Conservation (phyloP, 2,329 filamentous ascomycete species). For the Neonectria neomacrospora region DNA sequence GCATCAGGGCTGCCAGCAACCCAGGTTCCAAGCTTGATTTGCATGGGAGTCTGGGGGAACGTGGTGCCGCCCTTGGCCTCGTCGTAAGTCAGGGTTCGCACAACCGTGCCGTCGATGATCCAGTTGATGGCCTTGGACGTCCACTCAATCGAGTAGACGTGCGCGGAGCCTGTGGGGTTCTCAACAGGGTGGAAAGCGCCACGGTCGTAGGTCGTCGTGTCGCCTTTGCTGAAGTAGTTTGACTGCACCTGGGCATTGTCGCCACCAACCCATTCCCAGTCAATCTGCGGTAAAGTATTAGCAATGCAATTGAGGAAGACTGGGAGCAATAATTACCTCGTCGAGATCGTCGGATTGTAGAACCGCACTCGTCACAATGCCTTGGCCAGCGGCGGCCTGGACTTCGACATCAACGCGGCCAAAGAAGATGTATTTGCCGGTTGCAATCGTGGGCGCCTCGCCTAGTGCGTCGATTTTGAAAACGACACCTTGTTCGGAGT, state of each 20-base stretch:
- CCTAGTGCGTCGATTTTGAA: slow-evolving; percentile 67
- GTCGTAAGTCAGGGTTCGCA: slow-evolving; percentile 70
- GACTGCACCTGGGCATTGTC: slow-evolving; percentile 78
- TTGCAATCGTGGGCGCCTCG: slow-evolving; percentile 71
- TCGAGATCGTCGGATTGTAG: slow-evolving; percentile 81
- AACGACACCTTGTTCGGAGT: slow-evolving; percentile 45
- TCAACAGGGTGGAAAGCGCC: slow-evolving; percentile 69
- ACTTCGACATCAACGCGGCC: slow-evolving; percentile 77
- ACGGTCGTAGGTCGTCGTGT: slow-evolving; percentile 75
- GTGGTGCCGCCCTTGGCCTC: slow-evolving; percentile 68
- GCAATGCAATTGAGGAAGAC: background rate
- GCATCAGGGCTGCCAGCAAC: slow-evolving; percentile 68
- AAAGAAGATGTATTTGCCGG: slow-evolving; percentile 87
- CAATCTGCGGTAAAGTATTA: slow-evolving; percentile 64
- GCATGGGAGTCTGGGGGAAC: slow-evolving; percentile 80
- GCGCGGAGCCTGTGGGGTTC: slow-evolving; percentile 64
- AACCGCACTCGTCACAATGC: slow-evolving; percentile 81
- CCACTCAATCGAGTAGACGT: slow-evolving; percentile 78
- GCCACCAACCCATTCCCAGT: slow-evolving; percentile 85
- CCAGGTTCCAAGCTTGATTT: slow-evolving; percentile 76
- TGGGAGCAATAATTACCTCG: slow-evolving; percentile 47
- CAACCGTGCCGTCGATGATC: slow-evolving; percentile 69
- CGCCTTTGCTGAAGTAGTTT: slow-evolving; percentile 85
- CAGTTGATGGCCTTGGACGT: slow-evolving; percentile 71
- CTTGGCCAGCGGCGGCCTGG: slow-evolving; percentile 76